Conservation (phyloP, 345 rosid species). For the Trapa incisa region DNA sequence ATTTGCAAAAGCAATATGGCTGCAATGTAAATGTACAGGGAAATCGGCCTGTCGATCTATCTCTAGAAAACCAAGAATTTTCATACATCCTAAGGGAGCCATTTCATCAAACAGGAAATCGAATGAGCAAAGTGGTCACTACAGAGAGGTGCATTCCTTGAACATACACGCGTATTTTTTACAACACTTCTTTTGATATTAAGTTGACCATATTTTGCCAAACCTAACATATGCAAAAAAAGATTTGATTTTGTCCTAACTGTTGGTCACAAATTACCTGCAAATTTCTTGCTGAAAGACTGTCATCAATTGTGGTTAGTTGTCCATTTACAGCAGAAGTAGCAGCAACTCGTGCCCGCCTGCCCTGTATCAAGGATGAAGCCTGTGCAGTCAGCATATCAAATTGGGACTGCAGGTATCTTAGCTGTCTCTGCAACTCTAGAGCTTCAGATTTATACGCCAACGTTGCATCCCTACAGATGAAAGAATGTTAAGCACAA, state of each 20-base stretch:
- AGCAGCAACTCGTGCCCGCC: conserved; percentile 88
- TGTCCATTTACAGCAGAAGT: conserved; percentile 76
- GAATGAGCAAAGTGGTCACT: not conserved
- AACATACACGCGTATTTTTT: not conserved
- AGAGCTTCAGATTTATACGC: conserved; percentile 66
- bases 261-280: conserved; percentile 23
- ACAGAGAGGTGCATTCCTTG: not conserved
- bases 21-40: not conserved
- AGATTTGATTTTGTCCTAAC: not conserved
- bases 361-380: conserved; percentile 79
- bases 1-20: not conserved
- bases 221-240: not conserved
- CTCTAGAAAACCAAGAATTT: not conserved
- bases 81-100: not conserved
- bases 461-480: conserved; percentile 60
- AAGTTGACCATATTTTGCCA: not conserved
- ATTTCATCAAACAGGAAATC: no score
- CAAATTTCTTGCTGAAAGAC: conserved; percentile 70
- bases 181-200: not conserved
- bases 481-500: not conserved
- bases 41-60: not conserved
- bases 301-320: conserved; percentile 64
- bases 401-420: conserved; percentile 68
- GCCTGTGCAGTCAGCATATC: conserved; percentile 74
- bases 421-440: conserved; percentile 83